phyloP scores from a whole-genome alignment of 2,329 filamentous ascomycete species.

The Hymenoscyphus albidus region DNA sequence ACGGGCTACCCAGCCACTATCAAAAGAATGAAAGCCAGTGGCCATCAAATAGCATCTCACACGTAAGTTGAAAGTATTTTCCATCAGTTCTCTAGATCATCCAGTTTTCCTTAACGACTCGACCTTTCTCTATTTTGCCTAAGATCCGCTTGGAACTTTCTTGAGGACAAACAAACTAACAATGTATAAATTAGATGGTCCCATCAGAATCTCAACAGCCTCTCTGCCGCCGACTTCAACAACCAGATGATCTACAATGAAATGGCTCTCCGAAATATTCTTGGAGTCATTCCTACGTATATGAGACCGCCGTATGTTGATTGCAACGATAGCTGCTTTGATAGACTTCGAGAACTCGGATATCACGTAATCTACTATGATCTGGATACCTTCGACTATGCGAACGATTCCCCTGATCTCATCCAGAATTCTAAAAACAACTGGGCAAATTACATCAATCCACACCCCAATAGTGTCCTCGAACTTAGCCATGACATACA shows the following conservation, averaged over 20 bases:
- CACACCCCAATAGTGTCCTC: slow-evolving; percentile 6
- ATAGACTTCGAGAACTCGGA: slow-evolving; percentile 38
- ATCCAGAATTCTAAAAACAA: slow-evolving; percentile 44
- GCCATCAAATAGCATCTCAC: slow-evolving; percentile 57
- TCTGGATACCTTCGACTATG: slow-evolving; percentile 47
- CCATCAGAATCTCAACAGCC: slow-evolving; percentile 43
- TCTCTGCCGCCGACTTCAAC: slow-evolving; percentile 39
- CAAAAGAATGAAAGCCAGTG: slow-evolving; percentile 36
- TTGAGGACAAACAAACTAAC: not conserved
- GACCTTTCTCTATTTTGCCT: not conserved
- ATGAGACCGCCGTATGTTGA: slow-evolving; percentile 43
- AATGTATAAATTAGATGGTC: slow-evolving; percentile 37
- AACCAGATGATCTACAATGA: slow-evolving; percentile 49
- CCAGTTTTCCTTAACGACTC: not conserved
- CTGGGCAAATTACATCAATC: slow-evolving; percentile 9
- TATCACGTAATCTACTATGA: slow-evolving; percentile 40
- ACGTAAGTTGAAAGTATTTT: slow-evolving; percentile 30
- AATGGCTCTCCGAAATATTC: slow-evolving; percentile 48
- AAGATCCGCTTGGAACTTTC: not conserved
- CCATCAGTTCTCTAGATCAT: not conserved
- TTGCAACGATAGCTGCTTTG: slow-evolving; percentile 36
- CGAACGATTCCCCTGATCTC: slow-evolving; percentile 39
- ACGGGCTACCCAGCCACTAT: slow-evolving; percentile 45
- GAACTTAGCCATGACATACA: slow-evolving; percentile 40
- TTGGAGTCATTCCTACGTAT: slow-evolving; percentile 50